Evolutionary conservation across 192 early-diverging fungal genomes (phyloP), one percentile per base, ranked within the genome.

Genomic region (Coemansia sp.): DNA sequence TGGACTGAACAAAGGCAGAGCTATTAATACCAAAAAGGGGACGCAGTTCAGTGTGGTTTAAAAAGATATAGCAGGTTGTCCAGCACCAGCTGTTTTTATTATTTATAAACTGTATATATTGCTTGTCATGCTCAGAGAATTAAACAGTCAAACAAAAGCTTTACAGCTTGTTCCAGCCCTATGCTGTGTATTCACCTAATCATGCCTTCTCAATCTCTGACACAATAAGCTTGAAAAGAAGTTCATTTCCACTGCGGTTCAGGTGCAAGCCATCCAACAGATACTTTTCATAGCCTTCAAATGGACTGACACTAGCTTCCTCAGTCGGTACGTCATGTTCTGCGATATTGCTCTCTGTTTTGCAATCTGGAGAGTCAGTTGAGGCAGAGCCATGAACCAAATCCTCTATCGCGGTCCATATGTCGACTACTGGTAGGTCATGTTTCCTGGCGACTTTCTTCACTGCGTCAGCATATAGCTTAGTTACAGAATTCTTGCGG

Each of bases 191-290:
- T 29, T 68, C 12, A n/a, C 68, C 54, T 9, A 65, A 62, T 65
- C 72, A 74, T 1, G 12, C 53, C 1, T 37, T 49, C 2, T 12
- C 12, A 18, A 74, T 43, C 18, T 53, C 37, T 4, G 37, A 29
- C 14, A 49, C 29, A 5, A 66, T 27, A 2, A 75, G 73, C 50
- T 51, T 39, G 58, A 53, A 62, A 6, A 75, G 58, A 12, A 75
- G 59, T 71, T 84, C 43, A 43, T 87, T 85, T 22, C 86, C 88
- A 23, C 71, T 66, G 18, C 69, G 38, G 37, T 62, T 81, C 16
- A 89, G 62, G 57, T 87, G 85, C 14, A 89, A 51, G 0, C 88
- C 88, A 65, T 89, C 88, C 7, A 20, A 43, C 5, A 88, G 61
- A 32, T 66, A 75, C 43, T 51, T 27, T 10, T 75, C 63, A n/a